Evolutionary conservation across 352 stramenopile genomes (phyloP).

Genomic region (Halophytophthora polymorphica): DNA sequence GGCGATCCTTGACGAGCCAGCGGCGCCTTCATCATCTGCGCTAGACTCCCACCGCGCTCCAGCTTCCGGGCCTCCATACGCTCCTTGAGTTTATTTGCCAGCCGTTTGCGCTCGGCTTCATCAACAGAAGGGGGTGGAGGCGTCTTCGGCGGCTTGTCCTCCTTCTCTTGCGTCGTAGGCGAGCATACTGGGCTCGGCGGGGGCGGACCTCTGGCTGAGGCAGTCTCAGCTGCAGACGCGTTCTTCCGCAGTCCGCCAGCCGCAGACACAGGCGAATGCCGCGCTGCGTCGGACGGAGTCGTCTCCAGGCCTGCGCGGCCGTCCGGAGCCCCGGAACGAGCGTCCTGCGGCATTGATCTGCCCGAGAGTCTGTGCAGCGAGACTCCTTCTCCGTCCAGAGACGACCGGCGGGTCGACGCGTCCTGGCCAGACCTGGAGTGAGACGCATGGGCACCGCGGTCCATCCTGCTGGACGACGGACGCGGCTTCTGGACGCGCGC

Average conservation of each 20-base stretch:
- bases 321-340: conserved; percentile 12
- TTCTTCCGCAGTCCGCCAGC: conserved; percentile 18
- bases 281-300: conserved; percentile 14
- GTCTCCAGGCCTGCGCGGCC: neutral
- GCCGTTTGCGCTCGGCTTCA: conserved; percentile 37
- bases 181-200: conserved; percentile 20
- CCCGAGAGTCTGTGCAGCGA: conserved; percentile 15
- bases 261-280: conserved; percentile 7
- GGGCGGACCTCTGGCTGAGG: conserved; percentile 6
- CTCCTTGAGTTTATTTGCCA: conserved; percentile 29
- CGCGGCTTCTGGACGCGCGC: conserved; percentile 34
- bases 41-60: conserved; percentile 30
- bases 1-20: conserved; percentile 14
- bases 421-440: conserved; percentile 13
- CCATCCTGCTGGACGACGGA: conserved; percentile 17
- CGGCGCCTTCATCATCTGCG: conserved; percentile 34
- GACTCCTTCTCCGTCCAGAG: conserved; percentile 22
- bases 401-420: conserved; percentile 22
- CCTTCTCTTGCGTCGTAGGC: conserved; percentile 11
- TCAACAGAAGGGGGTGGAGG: conserved; percentile 14
- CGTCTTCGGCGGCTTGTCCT: conserved; percentile 13
- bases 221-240: neutral
- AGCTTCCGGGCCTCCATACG: conserved; percentile 44
- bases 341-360: conserved; percentile 20
- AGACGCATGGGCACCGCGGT: conserved; percentile 7